Conservation (phyloP, 352 stramenopile species). For the Phytophthora pinifolia region DNA sequence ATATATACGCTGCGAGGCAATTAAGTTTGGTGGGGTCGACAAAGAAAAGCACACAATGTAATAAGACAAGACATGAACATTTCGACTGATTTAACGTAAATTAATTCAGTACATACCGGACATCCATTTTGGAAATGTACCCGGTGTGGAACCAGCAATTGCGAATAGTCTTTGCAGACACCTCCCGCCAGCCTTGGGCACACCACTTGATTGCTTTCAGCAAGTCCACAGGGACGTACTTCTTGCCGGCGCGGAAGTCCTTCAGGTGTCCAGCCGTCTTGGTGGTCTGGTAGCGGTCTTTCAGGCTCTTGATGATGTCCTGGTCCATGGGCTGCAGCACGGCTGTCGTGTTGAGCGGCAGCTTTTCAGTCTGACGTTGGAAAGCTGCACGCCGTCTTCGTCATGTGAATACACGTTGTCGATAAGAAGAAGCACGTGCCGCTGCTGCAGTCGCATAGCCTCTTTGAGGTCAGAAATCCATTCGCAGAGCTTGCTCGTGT, state of each 20-base stretch:
- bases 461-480: conserved; percentile 12
- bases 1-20: too few relatives aligned
- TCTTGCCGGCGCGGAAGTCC: conserved; percentile 4
- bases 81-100: too few relatives aligned
- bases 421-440: conserved; percentile 16
- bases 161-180: conserved; percentile 6
- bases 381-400: conserved; percentile 7
- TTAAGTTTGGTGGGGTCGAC: too few relatives aligned
- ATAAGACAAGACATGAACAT: too few relatives aligned
- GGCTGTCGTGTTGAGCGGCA: conserved; percentile 21
- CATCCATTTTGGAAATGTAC: conserved; percentile 13
- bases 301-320: conserved; percentile 23
- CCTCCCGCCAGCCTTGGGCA: conserved; percentile 7
- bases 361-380: conserved; percentile 11
- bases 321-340: conserved; percentile 26
- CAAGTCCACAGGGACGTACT: conserved; percentile 6
- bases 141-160: conserved; percentile 23
- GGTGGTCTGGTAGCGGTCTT: conserved; percentile 8
- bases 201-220: conserved; percentile 15
- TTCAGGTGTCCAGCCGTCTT: conserved; percentile 11
- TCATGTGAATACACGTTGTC: conserved; percentile 18
- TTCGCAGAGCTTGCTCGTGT: conserved; percentile 13
- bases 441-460: conserved; percentile 2
- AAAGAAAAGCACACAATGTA: too few relatives aligned
- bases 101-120: conserved; percentile 11